Conservation (phyloP, 352 stramenopile species). For the Globisporangium yorkense region DNA sequence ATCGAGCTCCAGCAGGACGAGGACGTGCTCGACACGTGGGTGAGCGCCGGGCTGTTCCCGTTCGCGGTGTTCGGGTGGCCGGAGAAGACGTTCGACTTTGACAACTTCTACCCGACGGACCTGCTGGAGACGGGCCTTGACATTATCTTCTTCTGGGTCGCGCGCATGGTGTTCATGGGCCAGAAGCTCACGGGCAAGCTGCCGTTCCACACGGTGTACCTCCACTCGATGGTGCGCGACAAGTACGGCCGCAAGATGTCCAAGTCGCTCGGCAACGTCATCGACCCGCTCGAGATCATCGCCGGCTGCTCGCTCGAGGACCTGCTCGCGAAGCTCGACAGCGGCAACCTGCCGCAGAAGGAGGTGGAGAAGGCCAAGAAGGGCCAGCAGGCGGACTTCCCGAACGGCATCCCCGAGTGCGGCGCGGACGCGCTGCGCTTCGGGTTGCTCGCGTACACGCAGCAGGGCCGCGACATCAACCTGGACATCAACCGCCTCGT, state of each 20-base stretch:
- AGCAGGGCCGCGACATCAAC: constrained; percentile 97
- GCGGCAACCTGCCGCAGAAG: constrained; percentile 95
- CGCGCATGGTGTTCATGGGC: constrained; percentile 95
- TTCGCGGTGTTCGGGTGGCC: constrained; percentile 86
- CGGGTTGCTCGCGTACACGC: constrained; percentile 94
- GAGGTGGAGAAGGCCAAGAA: constrained; percentile 98
- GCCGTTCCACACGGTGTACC: constrained; percentile 96
- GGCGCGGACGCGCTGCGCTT: constrained; percentile 98
- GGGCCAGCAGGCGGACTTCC: constrained; percentile 96
- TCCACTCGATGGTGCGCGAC: constrained; percentile 98
- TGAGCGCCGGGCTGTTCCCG: constrained; percentile 97
- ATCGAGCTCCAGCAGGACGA: constrained; percentile 95
- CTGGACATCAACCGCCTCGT: constrained; percentile 99
- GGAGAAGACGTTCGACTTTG: constrained; percentile 54
- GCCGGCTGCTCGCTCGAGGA: constrained; percentile 92
- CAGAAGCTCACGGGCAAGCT: constrained; percentile 96
- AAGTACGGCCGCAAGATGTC: constrained; percentile 99
- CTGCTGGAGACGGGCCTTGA: constrained; percentile 99
- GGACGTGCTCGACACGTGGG: constrained; percentile 99
- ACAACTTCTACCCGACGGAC: constrained; percentile 94
- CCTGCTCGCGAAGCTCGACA: constrained; percentile 94
- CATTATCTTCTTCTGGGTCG: constrained; percentile 99
- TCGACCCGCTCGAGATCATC: constrained; percentile 98
- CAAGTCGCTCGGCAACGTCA: constrained; percentile 99
- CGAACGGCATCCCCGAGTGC: constrained; percentile 98